phyloP scores from a whole-genome alignment of 352 stramenopile species.

The Plasmopara viticola region DNA sequence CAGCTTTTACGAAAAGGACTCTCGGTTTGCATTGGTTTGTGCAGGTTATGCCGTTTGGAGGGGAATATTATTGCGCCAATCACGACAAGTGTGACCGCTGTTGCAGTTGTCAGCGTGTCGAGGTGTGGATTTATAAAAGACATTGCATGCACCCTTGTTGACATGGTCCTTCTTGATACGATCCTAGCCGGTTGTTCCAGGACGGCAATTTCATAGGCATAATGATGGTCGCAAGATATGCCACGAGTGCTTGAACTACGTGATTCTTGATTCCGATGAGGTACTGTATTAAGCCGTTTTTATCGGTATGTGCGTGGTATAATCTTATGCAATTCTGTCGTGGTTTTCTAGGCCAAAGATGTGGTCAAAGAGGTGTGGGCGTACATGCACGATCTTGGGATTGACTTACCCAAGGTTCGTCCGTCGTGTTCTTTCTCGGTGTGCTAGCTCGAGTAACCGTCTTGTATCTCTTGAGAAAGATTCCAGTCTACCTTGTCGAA shows the following conservation, averaged over 20 bases:
- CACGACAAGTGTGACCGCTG: slow-evolving; percentile 62
- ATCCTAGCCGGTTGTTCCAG: slow-evolving; percentile 15
- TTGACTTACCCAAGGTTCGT: slow-evolving; percentile 45
- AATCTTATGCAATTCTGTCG: not conserved
- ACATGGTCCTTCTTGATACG: not conserved
- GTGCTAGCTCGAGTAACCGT: no score
- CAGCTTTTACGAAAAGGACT: not conserved
- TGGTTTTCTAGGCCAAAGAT: slow-evolving; percentile 17
- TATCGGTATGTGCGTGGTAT: not conserved
- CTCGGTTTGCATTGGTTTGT: slow-evolving; percentile 1
- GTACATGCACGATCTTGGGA: slow-evolving; percentile 64
- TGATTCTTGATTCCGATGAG: slow-evolving; percentile 60
- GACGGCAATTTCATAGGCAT: slow-evolving; percentile 48
- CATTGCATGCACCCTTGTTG: not conserved
- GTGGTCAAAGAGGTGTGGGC: slow-evolving; percentile 63
- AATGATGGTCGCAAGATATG: slow-evolving; percentile 64
- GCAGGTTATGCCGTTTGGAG: slow-evolving; percentile 57
- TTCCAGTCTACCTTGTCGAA: slow-evolving; percentile 64
- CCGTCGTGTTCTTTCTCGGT: not conserved
- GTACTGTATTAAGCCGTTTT: slow-evolving; percentile 10
- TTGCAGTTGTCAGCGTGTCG: slow-evolving; percentile 65
- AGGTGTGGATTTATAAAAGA: slow-evolving; percentile 25
- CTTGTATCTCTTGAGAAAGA: slow-evolving; percentile 14
- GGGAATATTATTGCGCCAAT: slow-evolving; percentile 51
- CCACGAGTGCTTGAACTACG: slow-evolving; percentile 46